These are phyloP conservation scores for Coemansia sp. DNA, from an alignment of 192 early-diverging fungal genomes.

Conservation along the genomic window DNA sequence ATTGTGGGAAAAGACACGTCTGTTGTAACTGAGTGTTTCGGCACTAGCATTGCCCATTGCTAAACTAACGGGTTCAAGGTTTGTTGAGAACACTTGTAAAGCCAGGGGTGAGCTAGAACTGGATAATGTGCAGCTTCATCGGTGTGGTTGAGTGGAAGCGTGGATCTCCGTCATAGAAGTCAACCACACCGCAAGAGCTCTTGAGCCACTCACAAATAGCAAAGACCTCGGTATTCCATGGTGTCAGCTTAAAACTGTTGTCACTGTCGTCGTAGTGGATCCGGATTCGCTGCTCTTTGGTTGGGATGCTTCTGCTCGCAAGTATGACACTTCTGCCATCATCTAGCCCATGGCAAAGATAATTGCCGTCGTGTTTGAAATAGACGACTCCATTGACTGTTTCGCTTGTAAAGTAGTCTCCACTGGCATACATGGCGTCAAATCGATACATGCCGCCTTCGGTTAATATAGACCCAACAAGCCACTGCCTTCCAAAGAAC, in stretches of 20 bases:
- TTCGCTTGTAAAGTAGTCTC: background rate
- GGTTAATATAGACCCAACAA: background rate
- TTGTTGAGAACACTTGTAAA: too few species aligned
- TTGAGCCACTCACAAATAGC: conserved; percentile 1
- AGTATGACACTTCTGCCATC: background rate
- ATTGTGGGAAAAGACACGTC: too few species aligned
- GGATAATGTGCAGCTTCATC: background rate
- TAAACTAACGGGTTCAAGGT: too few species aligned
- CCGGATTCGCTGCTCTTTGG: conserved; percentile 1
- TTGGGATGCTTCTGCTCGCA: background rate
- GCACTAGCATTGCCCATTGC: too few species aligned
- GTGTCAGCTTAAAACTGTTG: background rate
- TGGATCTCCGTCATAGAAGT: background rate
- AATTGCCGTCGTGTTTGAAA: background rate
- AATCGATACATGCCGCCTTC: background rate
- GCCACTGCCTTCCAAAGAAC: background rate
- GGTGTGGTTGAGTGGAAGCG: background rate
- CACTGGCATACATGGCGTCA: background rate
- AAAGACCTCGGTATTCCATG: background rate
- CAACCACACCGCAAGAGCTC: background rate
- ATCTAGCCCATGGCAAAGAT: background rate
- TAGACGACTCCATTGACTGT: conserved; percentile 2
- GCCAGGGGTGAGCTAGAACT: background rate
- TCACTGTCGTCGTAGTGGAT: conserved; percentile 2
- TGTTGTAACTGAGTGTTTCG: too few species aligned